Conservation (phyloP, 2,329 filamentous ascomycete species). For the Curvularia spicifera region DNA sequence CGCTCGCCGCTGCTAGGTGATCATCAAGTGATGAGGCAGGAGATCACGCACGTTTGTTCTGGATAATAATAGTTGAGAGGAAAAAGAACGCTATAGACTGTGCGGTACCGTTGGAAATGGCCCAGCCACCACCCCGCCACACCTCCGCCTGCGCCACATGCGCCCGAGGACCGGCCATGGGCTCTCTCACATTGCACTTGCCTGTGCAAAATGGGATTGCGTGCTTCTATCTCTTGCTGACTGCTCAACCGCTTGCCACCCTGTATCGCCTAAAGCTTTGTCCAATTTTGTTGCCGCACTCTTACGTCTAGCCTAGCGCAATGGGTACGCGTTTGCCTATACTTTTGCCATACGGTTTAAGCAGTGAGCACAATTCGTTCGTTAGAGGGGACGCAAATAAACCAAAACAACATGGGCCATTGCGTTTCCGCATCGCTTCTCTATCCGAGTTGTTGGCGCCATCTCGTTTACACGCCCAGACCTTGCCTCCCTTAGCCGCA, state of each 20-base stretch:
- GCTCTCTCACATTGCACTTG: background rate
- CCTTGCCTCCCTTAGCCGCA: background rate
- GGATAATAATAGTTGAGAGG: background rate
- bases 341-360: conserved; percentile 21
- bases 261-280: background rate
- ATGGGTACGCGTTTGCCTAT: conserved; percentile 12
- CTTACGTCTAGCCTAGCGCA: background rate
- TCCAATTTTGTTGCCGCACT: conserved; percentile 29
- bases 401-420: background rate
- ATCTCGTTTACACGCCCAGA: background rate
- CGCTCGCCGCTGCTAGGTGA: background rate
- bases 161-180: background rate
- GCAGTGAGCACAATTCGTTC: conserved; percentile 3
- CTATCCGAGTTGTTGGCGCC: background rate
- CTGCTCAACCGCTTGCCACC: background rate
- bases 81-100: background rate
- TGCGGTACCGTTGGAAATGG: background rate
- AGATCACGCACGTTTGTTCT: background rate
- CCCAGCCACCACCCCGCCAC: background rate
- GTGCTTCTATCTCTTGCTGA: background rate
- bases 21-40: background rate
- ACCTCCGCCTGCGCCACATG: background rate
- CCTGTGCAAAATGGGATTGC: background rate
- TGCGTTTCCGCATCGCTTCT: conserved; percentile 1
- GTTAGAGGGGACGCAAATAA: conserved; percentile 2